Conservation (phyloP, 2,329 filamentous ascomycete species). For the Coniochaeta sp. region DNA sequence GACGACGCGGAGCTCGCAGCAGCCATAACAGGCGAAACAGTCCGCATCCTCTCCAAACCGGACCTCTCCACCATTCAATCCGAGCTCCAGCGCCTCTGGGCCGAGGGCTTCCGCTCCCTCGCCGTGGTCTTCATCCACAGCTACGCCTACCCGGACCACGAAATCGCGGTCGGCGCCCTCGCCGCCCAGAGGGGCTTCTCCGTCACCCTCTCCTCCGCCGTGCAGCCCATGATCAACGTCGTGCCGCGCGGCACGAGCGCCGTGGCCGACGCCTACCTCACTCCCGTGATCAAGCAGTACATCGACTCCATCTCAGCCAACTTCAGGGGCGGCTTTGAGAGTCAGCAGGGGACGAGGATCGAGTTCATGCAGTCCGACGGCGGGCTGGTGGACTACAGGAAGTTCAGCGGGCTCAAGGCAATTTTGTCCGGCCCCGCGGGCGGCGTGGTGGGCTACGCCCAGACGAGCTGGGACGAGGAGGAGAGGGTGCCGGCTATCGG, state of each 20-base stretch:
- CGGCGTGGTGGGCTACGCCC: slow-evolving; percentile 67
- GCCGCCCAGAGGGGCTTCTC: slow-evolving; percentile 63
- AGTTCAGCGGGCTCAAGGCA: slow-evolving; percentile 61
- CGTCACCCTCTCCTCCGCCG: slow-evolving; percentile 58
- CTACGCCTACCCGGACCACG: slow-evolving; percentile 56
- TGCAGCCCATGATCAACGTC: slow-evolving; percentile 72
- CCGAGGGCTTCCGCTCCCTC: slow-evolving; percentile 56
- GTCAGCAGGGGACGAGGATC: slow-evolving; percentile 58
- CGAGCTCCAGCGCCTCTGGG: slow-evolving; percentile 50
- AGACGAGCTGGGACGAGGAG: slow-evolving; percentile 62
- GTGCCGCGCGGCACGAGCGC: slow-evolving; percentile 61
- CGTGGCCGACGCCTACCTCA: slow-evolving; percentile 65
- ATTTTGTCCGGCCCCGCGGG: slow-evolving; percentile 68
- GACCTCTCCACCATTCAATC: slow-evolving; percentile 38
- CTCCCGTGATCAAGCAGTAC: slow-evolving; percentile 63
- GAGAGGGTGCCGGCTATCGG: slow-evolving; percentile 66
- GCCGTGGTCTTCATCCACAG: slow-evolving; percentile 67
- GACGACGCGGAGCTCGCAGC: not conserved
- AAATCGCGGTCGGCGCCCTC: slow-evolving; percentile 55
- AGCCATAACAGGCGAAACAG: slow-evolving; percentile 52
- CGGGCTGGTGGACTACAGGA: slow-evolving; percentile 44
- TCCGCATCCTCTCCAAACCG: slow-evolving; percentile 53
- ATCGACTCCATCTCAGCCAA: too few species aligned
- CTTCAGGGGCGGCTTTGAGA: slow-evolving; percentile 56
- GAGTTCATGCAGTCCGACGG: slow-evolving; percentile 67